phyloP scores from a whole-genome alignment of 2,329 filamentous ascomycete genomes.

The Cladosporium sp. region DNA sequence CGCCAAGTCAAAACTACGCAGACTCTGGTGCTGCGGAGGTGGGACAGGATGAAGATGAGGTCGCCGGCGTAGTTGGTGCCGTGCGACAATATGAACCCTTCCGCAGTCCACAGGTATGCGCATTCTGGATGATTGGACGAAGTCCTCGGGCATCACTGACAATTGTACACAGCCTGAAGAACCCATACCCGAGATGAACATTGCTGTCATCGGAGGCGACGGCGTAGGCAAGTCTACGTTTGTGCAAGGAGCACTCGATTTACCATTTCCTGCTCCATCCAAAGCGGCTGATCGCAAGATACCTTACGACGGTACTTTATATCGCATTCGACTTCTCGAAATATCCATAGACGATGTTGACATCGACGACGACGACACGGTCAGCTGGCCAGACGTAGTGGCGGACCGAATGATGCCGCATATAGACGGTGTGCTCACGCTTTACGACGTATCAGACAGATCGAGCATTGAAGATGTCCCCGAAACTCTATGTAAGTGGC shows the following conservation, averaged over 20 bases:
- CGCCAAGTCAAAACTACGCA: conserved; percentile 3
- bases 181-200: conserved; percentile 51
- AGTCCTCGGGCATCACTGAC: background rate
- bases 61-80: conserved; percentile 27
- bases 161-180: conserved; percentile 15
- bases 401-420: conserved; percentile 66
- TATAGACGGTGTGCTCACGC: conserved; percentile 75
- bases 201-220: conserved; percentile 52
- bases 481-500: conserved; percentile 68
- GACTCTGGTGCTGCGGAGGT: conserved; percentile 10
- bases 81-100: conserved; percentile 25
- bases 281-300: conserved; percentile 49
- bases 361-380: conserved; percentile 43
- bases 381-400: conserved; percentile 54
- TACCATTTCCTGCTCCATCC: conserved; percentile 40
- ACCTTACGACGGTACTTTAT: conserved; percentile 51
- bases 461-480: conserved; percentile 70
- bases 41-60: conserved; percentile 29
- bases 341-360: conserved; percentile 49
- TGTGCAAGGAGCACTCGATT: conserved; percentile 52
- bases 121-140: background rate
- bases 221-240: conserved; percentile 57
- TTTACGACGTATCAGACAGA: conserved; percentile 82
- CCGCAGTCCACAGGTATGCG: conserved; percentile 26
- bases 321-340: conserved; percentile 55